Base-by-base conservation (phyloP, 2,329 filamentous ascomycete species). In the Sporothrix variecibatus region DNA sequence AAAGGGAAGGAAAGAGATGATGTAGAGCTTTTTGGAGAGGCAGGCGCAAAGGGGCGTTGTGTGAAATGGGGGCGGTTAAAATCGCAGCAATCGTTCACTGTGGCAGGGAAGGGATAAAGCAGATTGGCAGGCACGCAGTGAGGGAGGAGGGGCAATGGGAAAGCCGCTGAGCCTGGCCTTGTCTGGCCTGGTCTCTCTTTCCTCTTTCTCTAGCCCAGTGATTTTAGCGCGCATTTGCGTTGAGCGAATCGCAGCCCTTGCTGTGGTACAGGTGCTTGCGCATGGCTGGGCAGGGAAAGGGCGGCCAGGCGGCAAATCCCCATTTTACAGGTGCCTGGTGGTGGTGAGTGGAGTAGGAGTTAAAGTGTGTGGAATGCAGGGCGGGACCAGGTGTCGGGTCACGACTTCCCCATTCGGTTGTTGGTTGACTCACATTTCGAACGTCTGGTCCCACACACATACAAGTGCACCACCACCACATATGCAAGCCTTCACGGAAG, bases 221-320 rank as follows among this genome's bases (percentile, higher is more conserved):
- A 15, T 46, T 62, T 67, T 56, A 58, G 62, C 49, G 71, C 68
- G 60, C 20, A 23, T 46, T 62, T 51, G 23, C 3, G 28, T 56
- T 62, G 43, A 31, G 51, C 73, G 60, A 74, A 74, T 74, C 60
- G 62, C 69, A 72, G 51, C 62, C 69, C 73, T 65, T 60, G 62
- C 69, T 71, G 68, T 53, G 53, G 31, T 31, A 28, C 69, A 69
- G 60, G 60, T 71, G 68, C 49, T 51, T 23, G 23, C 5, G 34
- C 9, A 67, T 49, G 58, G 60, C 9, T 58, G 34, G 31, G 17
- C n/a, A 64, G 34, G 34, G 60, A 70, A 70, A 56, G 67, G 46
- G 49, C 46, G 26, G 43, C 15, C 40, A 51, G 64, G 64, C 64
- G 40, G 26, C 20, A 68, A 51, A 46, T 68, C 64, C 26, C 64